Percentiles rank a stretch among this genome's conserved stretches.
Conservation (phyloP, 2,329 filamentous ascomycete species). For the Colletotrichum limetticola region DNA sequence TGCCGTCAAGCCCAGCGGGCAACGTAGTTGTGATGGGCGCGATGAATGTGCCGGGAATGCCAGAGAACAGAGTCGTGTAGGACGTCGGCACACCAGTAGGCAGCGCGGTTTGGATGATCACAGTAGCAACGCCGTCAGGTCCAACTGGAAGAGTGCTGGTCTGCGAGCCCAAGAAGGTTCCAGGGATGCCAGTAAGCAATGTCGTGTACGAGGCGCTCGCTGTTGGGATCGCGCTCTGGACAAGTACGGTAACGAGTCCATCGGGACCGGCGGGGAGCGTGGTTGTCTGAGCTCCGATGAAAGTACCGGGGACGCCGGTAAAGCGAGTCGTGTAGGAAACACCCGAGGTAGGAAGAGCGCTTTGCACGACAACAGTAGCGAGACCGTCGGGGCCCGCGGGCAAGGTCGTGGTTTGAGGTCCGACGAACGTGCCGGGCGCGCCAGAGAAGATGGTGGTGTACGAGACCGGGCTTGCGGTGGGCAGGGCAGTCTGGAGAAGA, state of each 20-base stretch:
- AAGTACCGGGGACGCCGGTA: neutral
- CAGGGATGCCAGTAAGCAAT: constrained; percentile 2
- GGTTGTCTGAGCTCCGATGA: neutral
- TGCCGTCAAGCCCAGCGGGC: constrained; percentile 3
- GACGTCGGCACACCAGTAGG: neutral
- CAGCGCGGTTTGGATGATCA: neutral
- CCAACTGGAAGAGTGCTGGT: constrained; percentile 4
- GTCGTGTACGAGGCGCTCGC: neutral
- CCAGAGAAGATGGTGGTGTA: constrained; percentile 6
- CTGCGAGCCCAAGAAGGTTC: neutral
- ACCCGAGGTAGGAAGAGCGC: neutral
- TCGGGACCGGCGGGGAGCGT: neutral
- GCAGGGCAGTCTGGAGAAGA: neutral
- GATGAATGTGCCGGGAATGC: constrained; percentile 9
- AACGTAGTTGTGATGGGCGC: neutral
- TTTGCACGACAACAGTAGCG: constrained; percentile 12
- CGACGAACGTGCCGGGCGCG: neutral
- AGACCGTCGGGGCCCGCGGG: neutral
- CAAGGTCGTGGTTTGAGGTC: neutral
- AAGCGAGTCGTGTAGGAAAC: constrained; percentile 4
- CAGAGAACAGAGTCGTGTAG: neutral
- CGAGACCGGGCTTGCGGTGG: neutral
- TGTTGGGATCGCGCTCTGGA: neutral
- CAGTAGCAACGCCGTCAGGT: neutral
- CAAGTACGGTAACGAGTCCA: neutral